These are phyloP conservation scores for Cokeromyces recurvatus DNA, from an alignment of 371 early-diverging fungal species.

Conservation along the genomic window DNA sequence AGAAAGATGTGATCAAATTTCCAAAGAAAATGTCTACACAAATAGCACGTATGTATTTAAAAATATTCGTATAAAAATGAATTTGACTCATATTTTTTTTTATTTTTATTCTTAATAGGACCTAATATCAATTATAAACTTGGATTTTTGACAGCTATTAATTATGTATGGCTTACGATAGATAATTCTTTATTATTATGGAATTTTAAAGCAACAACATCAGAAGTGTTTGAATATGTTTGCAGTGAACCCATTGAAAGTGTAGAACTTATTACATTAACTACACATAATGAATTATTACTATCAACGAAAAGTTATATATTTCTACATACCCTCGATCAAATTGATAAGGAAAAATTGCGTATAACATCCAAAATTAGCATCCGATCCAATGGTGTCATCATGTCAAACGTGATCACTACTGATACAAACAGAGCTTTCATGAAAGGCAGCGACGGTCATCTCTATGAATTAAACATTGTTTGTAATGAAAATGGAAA, in stretches of 20 bases:
- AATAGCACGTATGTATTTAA: too few relatives aligned
- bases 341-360: background rate
- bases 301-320: slow-evolving; percentile 6
- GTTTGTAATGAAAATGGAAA: background rate
- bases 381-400: background rate
- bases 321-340: slow-evolving; percentile 8
- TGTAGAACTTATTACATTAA: slow-evolving; percentile 3
- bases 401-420: slow-evolving; percentile 5
- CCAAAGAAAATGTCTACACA: too few relatives aligned
- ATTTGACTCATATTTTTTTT: too few relatives aligned
- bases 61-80: too few relatives aligned
- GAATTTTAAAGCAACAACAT: background rate
- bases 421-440: slow-evolving; percentile 74
- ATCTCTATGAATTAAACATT: slow-evolving; percentile 73
- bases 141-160: slow-evolving; percentile 6
- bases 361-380: background rate
- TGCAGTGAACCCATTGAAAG: slow-evolving; percentile 6
- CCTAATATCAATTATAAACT: slow-evolving; percentile 5
- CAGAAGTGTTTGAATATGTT: slow-evolving; percentile 10
- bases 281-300: background rate
- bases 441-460: slow-evolving; percentile 81
- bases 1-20: too few relatives aligned
- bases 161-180: slow-evolving; percentile 7
- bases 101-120: too few relatives aligned
- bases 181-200: slow-evolving; percentile 7